These are phyloP conservation scores for Hypoxylon rubiginosum DNA, from an alignment of 2,329 filamentous ascomycete genomes.

Conservation along the genomic window DNA sequence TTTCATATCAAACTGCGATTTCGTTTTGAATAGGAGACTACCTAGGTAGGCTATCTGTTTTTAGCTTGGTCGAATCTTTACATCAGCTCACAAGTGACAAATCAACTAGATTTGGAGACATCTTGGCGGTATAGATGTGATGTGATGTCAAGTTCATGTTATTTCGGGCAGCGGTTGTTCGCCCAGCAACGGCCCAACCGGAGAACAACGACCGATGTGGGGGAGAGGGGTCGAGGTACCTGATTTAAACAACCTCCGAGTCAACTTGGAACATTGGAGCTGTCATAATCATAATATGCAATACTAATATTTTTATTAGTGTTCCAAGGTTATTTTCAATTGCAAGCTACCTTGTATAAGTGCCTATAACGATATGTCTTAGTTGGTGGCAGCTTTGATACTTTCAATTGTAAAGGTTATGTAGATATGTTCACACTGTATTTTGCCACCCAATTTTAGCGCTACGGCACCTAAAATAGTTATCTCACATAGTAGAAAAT, in stretches of 20 bases:
- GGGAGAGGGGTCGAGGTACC: constrained; percentile 33
- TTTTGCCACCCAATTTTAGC: neutral
- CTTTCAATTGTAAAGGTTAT: neutral
- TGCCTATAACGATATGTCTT: neutral
- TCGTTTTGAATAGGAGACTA: constrained; percentile 9
- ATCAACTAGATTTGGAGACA: constrained; percentile 13
- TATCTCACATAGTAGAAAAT: neutral
- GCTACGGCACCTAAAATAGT: neutral
- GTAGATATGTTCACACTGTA: neutral
- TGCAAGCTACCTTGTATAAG: neutral
- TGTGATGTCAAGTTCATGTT: constrained; percentile 40
- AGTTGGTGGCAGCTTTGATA: neutral
- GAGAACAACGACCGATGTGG: constrained; percentile 29
- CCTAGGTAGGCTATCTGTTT: neutral
- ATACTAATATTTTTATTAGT: neutral
- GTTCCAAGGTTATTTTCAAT: too few species aligned
- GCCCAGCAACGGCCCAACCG: constrained; percentile 35
- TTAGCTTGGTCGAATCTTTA: constrained; percentile 3
- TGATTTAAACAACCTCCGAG: neutral
- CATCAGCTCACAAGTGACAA: constrained; percentile 19
- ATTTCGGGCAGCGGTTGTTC: constrained; percentile 37
- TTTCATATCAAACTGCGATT: constrained; percentile 11
- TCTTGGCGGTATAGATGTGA: constrained; percentile 6
- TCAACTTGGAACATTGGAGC: neutral
- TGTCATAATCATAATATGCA: neutral